Conservation (phyloP, 805 yeast genomes). For the Zygosaccharomyces siamensis region DNA sequence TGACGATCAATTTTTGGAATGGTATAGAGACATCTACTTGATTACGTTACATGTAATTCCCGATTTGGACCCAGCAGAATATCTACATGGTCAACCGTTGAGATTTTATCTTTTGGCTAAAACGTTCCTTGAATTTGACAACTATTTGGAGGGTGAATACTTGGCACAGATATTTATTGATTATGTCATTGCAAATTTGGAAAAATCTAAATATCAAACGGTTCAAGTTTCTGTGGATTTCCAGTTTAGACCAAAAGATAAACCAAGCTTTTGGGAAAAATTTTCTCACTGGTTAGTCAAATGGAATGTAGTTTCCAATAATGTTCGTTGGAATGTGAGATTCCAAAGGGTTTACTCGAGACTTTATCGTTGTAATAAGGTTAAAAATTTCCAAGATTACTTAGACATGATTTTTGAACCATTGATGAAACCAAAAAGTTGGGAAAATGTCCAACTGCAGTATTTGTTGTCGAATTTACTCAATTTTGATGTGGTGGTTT, state of each 20-base stretch:
- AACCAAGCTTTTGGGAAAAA: slow-evolving; percentile 32
- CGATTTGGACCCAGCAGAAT: slow-evolving; percentile 13
- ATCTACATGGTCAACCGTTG: slow-evolving; percentile 22
- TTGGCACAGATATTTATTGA: slow-evolving; percentile 33
- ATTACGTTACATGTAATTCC: slow-evolving; percentile 24
- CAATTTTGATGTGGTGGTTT: slow-evolving; percentile 32
- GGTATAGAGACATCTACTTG: slow-evolving; percentile 25
- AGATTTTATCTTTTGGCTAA: slow-evolving; percentile 31
- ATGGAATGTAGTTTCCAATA: slow-evolving; percentile 38
- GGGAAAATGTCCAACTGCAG: slow-evolving; percentile 26
- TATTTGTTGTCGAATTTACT: slow-evolving; percentile 33
- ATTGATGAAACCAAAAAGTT: slow-evolving; percentile 28
- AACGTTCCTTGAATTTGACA: slow-evolving; percentile 37
- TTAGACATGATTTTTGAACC: slow-evolving; percentile 35
- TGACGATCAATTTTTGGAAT: slow-evolving; percentile 28
- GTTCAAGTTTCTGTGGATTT: slow-evolving; percentile 38
- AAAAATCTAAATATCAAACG: slow-evolving; percentile 38
- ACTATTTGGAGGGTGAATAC: slow-evolving; percentile 38
- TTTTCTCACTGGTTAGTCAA: slow-evolving; percentile 36
- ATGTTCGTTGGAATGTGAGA: slow-evolving; percentile 38
- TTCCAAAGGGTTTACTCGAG: slow-evolving; percentile 33
- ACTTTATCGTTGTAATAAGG: slow-evolving; percentile 20
- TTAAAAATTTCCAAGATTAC: slow-evolving; percentile 33
- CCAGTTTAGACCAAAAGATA: slow-evolving; percentile 16
- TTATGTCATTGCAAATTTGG: slow-evolving; percentile 33